Percentiles rank a stretch among this genome's conserved stretches.
phyloP scores from a whole-genome alignment of 306 rosid genomes.

The Argentina anserina region DNA sequence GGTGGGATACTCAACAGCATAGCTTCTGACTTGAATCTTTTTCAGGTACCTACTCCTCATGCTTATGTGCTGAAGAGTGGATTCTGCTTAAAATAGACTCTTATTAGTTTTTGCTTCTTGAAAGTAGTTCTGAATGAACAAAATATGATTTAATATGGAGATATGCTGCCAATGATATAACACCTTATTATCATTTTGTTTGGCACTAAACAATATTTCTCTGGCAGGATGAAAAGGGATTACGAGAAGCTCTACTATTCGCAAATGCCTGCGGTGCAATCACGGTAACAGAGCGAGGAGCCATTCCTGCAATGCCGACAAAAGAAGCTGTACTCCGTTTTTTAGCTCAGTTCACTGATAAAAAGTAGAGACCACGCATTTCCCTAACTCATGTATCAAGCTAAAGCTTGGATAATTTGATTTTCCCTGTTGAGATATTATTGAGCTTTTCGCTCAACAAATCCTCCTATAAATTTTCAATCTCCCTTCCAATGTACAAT shows the following conservation, averaged over 20 bases:
- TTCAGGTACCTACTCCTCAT: slow-evolving; percentile 42
- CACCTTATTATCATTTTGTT: not conserved
- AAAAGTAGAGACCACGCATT: not conserved
- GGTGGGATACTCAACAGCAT: slow-evolving; percentile 64
- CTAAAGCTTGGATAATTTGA: slow-evolving; percentile 23
- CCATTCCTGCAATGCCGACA: slow-evolving; percentile 83
- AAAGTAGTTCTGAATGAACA: not conserved
- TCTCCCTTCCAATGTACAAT: not conserved
- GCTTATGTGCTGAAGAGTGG: not conserved
- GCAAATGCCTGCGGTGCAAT: slow-evolving; percentile 84
- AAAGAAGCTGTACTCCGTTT: slow-evolving; percentile 54
- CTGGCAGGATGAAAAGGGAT: slow-evolving; percentile 57
- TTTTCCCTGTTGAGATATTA: slow-evolving; percentile 20
- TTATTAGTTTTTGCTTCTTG: not conserved
- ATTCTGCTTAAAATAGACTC: not conserved
- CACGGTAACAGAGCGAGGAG: slow-evolving; percentile 79
- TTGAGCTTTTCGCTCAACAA: slow-evolving; percentile 21
- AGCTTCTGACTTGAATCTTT: slow-evolving; percentile 54
- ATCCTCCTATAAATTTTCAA: slow-evolving; percentile 1
- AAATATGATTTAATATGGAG: not conserved
- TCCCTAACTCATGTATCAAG: slow-evolving; percentile 18
- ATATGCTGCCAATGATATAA: not conserved
- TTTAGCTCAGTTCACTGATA: slow-evolving; percentile 38
- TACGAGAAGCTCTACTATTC: slow-evolving; percentile 61
- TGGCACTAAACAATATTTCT: not conserved